Evolutionary conservation across 148 eudicot species (phyloP), one percentile per base, ranked within the genome.

Genomic region (Spergularia marina): DNA sequence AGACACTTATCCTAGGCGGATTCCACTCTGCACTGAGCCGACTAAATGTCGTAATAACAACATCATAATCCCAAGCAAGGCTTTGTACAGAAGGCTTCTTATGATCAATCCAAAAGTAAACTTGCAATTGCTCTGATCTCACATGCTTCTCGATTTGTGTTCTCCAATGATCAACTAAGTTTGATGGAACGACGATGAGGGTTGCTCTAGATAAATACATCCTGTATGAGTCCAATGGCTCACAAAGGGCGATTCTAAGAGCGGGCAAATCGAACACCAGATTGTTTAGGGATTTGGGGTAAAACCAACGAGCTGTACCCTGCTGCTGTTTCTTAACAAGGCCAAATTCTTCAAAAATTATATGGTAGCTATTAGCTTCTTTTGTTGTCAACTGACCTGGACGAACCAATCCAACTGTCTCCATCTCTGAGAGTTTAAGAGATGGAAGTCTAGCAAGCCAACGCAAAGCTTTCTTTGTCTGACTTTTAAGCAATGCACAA

Each of bases 61-160:
- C 87, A 80, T 94, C 98, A 83, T 89, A 94, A 72, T 94, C 97
- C 98, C 98, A 94, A 66, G 97, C 98, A 77, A 94, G 87, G 77
- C 77, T 83, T 80, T 94, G 97, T 14, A 87, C 91, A 65, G 84
- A 61, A 73, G 98, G 98, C 83, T 87, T 87, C 78, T 79, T 88
- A 78, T 85, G 77, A 80, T 89, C 98, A 16, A 79, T 88, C 98
- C 98, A 94, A 41, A 83, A 73, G 85, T 79, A 90, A 70, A 90
- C 86, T 52, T 85, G 90, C 78, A 94, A 84, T 63, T 94, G 93
- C 74, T 86, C 89, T 23, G 85, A 85, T 79, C 87, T 82, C 69
- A 94, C 96, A 84, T 94, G 98, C 87, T 86, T 90, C 74, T 86
- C 85, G 41, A 92, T 94, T 82, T 94, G 98, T 71, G 86, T 78